Evolutionary conservation across 75 land plant genomes (phyloP).

Genomic region (Pseudotsuga menziesii): DNA sequence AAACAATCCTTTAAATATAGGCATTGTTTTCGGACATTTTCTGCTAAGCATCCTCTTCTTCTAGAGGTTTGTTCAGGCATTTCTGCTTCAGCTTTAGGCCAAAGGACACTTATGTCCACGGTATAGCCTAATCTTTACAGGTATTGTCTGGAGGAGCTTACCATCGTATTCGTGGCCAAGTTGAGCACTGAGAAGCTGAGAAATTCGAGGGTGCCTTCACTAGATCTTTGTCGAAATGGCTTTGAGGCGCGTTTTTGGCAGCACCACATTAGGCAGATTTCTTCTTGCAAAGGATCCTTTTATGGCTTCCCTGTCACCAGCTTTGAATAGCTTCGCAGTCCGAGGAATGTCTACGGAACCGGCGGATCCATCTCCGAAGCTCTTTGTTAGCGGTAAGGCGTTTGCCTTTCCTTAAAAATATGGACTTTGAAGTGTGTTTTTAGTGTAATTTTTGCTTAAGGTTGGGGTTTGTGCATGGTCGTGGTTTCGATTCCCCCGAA

Average conservation of each 20-base stretch:
- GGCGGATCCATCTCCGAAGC: not conserved
- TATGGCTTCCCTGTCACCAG: not conserved
- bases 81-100: no score
- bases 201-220: not conserved
- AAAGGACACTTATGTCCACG: no score
- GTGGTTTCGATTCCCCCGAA: no score
- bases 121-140: no score
- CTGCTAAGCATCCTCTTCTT: no score
- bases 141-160: no score
- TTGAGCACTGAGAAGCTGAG: not conserved
- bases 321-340: not conserved
- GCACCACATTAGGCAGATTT: slow-evolving; percentile 7
- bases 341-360: not conserved
- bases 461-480: no score
- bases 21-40: no score
- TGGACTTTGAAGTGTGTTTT: no score
- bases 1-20: no score
- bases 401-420: not conserved
- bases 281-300: not conserved
- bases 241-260: not conserved
- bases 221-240: not conserved
- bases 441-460: no score
- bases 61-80: no score
- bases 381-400: slow-evolving; percentile 3
- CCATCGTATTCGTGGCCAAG: not conserved